Evolutionary conservation across 2,329 filamentous ascomycete species (phyloP).

Genomic region (Endocalyx cinctus): DNA sequence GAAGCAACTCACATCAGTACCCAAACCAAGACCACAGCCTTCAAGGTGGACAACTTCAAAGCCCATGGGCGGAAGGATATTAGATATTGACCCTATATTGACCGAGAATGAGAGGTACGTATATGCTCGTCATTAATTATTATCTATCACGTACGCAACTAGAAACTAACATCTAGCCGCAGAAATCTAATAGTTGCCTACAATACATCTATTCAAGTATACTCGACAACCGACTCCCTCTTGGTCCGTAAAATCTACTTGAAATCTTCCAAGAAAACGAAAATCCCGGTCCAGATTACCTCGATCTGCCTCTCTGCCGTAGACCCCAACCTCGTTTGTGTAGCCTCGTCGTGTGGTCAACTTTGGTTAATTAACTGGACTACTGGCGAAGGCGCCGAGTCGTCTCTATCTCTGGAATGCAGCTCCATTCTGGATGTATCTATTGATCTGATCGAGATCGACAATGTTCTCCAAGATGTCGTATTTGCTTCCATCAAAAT

Average conservation of each 20-base stretch:
- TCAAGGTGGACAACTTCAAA: slow-evolving; percentile 54
- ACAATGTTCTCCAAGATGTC: slow-evolving; percentile 35
- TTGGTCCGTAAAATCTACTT: slow-evolving; percentile 68
- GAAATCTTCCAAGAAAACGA: slow-evolving; percentile 26
- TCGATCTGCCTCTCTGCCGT: slow-evolving; percentile 40
- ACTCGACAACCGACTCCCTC: slow-evolving; percentile 75
- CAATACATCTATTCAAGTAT: slow-evolving; percentile 71
- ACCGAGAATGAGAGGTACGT: slow-evolving; percentile 58
- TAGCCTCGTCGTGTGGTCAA: slow-evolving; percentile 53
- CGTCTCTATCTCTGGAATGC: slow-evolving; percentile 38
- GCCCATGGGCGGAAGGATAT: slow-evolving; percentile 61
- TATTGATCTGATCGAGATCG: slow-evolving; percentile 34
- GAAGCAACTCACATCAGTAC: no score
- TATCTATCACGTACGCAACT: no score
- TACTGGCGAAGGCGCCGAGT: slow-evolving; percentile 36
- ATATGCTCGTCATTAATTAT: no score
- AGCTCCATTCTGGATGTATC: slow-evolving; percentile 42
- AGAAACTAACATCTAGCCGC: no score
- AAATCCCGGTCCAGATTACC: slow-evolving; percentile 32
- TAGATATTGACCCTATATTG: slow-evolving; percentile 61
- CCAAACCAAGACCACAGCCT: no score
- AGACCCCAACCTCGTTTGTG: slow-evolving; percentile 49
- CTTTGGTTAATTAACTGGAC: slow-evolving; percentile 58
- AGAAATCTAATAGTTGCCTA: slow-evolving; percentile 74
- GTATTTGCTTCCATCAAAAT: slow-evolving; percentile 43